Evolutionary conservation across 1,139 yeast species (phyloP), one percentile per base, ranked within the genome.

Genomic region (Candida smagusa): DNA sequence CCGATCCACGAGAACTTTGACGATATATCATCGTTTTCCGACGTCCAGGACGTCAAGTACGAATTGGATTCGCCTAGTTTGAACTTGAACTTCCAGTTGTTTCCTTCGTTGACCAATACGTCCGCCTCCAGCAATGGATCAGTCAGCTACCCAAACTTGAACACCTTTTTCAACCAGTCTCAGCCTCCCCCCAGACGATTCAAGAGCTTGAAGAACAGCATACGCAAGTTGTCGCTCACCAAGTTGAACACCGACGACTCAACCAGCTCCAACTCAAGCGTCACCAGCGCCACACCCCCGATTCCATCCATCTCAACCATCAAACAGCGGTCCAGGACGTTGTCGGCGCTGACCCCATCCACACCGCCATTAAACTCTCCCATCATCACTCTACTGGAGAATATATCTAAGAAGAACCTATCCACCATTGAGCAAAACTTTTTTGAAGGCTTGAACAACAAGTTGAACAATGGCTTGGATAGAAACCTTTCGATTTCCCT

Each of bases 331-430:
- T 42, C 48, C 2, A 31, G 48, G 19, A 43, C 47, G 6, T 38
- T 45, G 9, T 47, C 52, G 12, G 46, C 42, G 34, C 39, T 45
- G 32, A 47, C 58, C 6, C 58, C 71, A 0, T 52, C 65, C 11
- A 65, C 72, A 3, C 68, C 72, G 1, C 62, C 67, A 2, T 48
- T 59, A 29, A 51, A 62, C 28, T 67, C 71, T 23, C 75, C 76
- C 28, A 57, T 68, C 29, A 64, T 71, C 28, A 68, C 73, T 1
- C 51, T 71, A 19, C 59, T 70, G 11, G 77, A 70, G 31, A 66
- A 65, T 45, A 53, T 65, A 35, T 40, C 50, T 6, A 61, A 63
- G 42, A 62, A 58, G 35, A 56, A 61, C 27, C 43, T 70, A 35
- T 51, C 53, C 21, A 56, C 53, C 31, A 56, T 68, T 21, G 74